These are phyloP conservation scores for Fibroporia radiculosa DNA, from an alignment of 768 basidiomycete species.

Conservation along the genomic window DNA sequence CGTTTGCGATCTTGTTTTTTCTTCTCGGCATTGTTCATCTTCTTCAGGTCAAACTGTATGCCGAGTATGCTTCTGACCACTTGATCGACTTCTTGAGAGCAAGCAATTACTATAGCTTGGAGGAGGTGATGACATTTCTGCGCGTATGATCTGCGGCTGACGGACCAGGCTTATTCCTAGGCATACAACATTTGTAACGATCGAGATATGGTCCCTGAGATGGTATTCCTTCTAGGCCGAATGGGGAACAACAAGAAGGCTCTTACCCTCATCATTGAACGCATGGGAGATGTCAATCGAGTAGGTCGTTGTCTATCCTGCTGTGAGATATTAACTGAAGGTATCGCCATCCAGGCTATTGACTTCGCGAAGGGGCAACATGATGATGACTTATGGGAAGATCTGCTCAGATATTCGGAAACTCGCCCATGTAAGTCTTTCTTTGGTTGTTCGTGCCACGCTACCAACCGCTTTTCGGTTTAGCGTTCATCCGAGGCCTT, in stretches of 20 bases:
- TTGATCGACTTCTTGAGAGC: conserved; percentile 89
- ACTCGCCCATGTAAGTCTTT: conserved; percentile 64
- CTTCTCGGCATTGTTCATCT: background rate
- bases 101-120: conserved; percentile 87
- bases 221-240: conserved; percentile 94
- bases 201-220: conserved; percentile 85
- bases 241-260: conserved; percentile 99
- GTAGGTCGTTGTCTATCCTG: conserved; percentile 34
- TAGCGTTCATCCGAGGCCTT: conserved; percentile 90
- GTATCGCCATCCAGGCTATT: conserved; percentile 56
- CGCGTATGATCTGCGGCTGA: background rate
- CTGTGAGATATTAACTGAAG: background rate
- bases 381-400: conserved; percentile 97
- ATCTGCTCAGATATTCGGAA: conserved; percentile 89
- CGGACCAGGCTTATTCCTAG: conserved; percentile 34
- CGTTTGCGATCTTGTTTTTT: conserved; percentile 5
- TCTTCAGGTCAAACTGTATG: conserved; percentile 76
- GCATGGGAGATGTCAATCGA: conserved; percentile 85
- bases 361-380: conserved; percentile 97
- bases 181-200: conserved; percentile 83
- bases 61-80: conserved; percentile 71
- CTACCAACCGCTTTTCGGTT: background rate
- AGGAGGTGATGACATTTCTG: conserved; percentile 42
- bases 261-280: conserved; percentile 88
- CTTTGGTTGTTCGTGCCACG: background rate